Evolutionary conservation across 495 filamentous ascomycete species (phyloP).

Genomic region (Aspergillus asperescens): DNA sequence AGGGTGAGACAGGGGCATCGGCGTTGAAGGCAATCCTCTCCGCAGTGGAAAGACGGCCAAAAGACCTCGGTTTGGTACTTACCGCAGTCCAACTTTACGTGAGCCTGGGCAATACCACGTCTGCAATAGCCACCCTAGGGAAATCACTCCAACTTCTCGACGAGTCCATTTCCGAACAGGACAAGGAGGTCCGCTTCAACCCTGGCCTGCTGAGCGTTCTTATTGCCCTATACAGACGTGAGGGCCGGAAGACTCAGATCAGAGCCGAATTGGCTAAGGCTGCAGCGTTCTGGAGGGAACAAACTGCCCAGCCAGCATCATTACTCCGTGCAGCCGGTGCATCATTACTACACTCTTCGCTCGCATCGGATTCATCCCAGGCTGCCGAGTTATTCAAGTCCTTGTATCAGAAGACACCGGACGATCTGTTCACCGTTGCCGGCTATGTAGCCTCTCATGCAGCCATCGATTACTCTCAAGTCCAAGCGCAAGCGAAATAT

Average conservation of each 20-base stretch:
- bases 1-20: slow-evolving; percentile 57
- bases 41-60: slow-evolving; percentile 68
- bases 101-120: slow-evolving; percentile 63
- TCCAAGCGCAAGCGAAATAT: slow-evolving; percentile 52
- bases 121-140: slow-evolving; percentile 72
- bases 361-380: slow-evolving; percentile 55
- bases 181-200: slow-evolving; percentile 68
- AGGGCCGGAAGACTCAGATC: slow-evolving; percentile 70
- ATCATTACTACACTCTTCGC: slow-evolving; percentile 69
- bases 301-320: slow-evolving; percentile 45
- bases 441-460: slow-evolving; percentile 83
- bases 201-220: slow-evolving; percentile 82
- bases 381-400: slow-evolving; percentile 71
- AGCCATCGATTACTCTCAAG: slow-evolving; percentile 55
- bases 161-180: slow-evolving; percentile 52
- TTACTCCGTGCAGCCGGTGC: slow-evolving; percentile 76
- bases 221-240: slow-evolving; percentile 71
- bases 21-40: slow-evolving; percentile 69
- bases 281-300: slow-evolving; percentile 70
- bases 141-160: slow-evolving; percentile 69
- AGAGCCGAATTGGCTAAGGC: slow-evolving; percentile 71
- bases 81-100: slow-evolving; percentile 84
- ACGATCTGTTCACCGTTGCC: slow-evolving; percentile 62
- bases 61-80: slow-evolving; percentile 77
- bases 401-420: slow-evolving; percentile 56